A percentile compares a stretch with the other conserved stretches of the same genome.
These are phyloP conservation scores for Sclerotiophoma versabilis DNA, from an alignment of 2,329 filamentous ascomycete species.

Conservation along the genomic window DNA sequence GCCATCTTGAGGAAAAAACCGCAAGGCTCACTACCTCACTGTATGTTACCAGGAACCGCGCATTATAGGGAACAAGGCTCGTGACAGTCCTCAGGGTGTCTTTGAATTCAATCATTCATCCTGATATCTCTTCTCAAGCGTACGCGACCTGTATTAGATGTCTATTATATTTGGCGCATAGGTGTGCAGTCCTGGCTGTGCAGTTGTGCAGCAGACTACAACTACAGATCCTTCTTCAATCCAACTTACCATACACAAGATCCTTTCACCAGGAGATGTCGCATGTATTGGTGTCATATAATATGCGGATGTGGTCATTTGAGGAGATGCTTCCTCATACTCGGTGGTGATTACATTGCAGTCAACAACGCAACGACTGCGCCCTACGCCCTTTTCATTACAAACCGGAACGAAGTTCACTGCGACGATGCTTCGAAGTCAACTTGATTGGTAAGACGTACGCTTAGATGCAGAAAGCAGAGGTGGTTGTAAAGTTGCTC, in stretches of 20 bases:
- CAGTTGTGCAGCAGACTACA: too few species aligned
- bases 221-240: too few species aligned
- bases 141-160: too few species aligned
- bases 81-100: background rate
- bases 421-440: background rate
- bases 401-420: background rate
- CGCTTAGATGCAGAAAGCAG: background rate
- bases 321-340: too few species aligned
- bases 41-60: background rate
- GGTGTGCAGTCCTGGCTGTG: too few species aligned
- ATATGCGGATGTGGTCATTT: too few species aligned
- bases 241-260: too few species aligned
- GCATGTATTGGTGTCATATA: too few species aligned
- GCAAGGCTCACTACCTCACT: background rate
- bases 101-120: too few species aligned
- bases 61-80: background rate
- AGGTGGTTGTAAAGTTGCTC: background rate
- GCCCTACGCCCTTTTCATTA: background rate
- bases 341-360: too few species aligned
- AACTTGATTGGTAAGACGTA: background rate
- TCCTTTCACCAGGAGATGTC: too few species aligned
- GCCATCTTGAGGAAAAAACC: slow-evolving; percentile 15
- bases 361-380: background rate
- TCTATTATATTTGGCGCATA: too few species aligned
- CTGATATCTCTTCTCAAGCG: background rate